Percentiles rank a stretch among this genome's conserved stretches.
Evolutionary conservation across 768 basidiomycete genomes (phyloP).

Genomic region (Psilocybe cyanescens): DNA sequence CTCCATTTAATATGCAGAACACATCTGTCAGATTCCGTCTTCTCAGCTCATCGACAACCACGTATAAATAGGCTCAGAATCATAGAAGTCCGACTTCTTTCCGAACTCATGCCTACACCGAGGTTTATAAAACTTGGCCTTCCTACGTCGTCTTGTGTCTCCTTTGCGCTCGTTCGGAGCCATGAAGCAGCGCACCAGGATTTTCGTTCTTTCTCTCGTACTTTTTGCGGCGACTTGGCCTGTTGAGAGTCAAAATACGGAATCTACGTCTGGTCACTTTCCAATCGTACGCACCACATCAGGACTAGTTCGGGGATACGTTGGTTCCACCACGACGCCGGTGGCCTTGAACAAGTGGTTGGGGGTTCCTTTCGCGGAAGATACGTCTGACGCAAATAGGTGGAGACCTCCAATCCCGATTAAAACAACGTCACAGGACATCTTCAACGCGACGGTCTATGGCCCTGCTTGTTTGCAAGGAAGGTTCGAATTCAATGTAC

Average conservation of each 20-base stretch:
- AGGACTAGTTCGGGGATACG: constrained; percentile 28
- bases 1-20: too few species aligned
- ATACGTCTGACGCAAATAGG: constrained; percentile 31
- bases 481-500: constrained; percentile 19
- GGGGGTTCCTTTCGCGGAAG: constrained; percentile 33
- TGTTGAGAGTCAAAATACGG: neutral
- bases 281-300: constrained; percentile 26
- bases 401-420: constrained; percentile 33
- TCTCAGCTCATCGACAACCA: neutral
- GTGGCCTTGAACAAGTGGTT: constrained; percentile 31
- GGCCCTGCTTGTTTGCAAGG: constrained; percentile 38
- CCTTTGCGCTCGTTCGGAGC: neutral
- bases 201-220: constrained; percentile 3
- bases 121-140: neutral
- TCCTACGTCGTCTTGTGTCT: too few species aligned
- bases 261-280: neutral
- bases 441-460: constrained; percentile 33
- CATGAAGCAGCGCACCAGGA: constrained; percentile 4
- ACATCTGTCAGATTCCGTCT: neutral
- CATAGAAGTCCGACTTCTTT: constrained; percentile 9
- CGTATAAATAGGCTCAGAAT: neutral
- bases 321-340: constrained; percentile 27
- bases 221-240: neutral
- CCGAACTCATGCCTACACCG: constrained; percentile 10
- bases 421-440: constrained; percentile 2